Conservation (phyloP, 2,329 filamentous ascomycete genomes). For the Drechslera avenae region DNA sequence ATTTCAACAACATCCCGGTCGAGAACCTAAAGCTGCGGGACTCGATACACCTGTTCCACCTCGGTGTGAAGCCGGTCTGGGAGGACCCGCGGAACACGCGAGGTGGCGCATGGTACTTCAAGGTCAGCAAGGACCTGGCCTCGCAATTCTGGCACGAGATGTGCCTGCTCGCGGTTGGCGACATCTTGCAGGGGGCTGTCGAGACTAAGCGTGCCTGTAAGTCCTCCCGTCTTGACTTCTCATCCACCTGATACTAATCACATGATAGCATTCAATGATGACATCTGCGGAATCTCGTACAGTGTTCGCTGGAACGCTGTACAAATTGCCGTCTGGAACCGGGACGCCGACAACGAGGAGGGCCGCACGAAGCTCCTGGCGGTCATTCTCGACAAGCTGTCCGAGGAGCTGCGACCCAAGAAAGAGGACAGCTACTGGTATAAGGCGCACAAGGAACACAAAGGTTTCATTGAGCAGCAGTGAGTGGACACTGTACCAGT, state of each 20-base stretch:
- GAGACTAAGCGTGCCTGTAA: constrained; percentile 64
- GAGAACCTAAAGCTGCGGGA: constrained; percentile 71
- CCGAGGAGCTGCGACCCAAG: constrained; percentile 73
- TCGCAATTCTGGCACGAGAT: constrained; percentile 82
- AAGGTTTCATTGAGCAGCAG: constrained; percentile 64
- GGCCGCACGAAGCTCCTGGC: constrained; percentile 77
- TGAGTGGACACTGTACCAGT: not conserved
- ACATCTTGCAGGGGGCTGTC: constrained; percentile 75
- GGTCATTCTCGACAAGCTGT: constrained; percentile 74
- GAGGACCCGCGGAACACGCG: constrained; percentile 85
- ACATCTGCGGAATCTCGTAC: constrained; percentile 83
- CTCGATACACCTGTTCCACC: constrained; percentile 77
- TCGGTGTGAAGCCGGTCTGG: constrained; percentile 80
- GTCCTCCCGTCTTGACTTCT: constrained; percentile 34
- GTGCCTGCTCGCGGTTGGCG: constrained; percentile 80
- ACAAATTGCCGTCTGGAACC: constrained; percentile 91
- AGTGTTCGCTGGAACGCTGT: constrained; percentile 88
- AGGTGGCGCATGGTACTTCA: constrained; percentile 91
- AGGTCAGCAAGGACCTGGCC: constrained; percentile 74
- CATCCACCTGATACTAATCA: not conserved
- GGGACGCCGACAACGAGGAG: constrained; percentile 77
- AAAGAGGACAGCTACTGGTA: constrained; percentile 70
- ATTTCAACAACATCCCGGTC: constrained; percentile 74
- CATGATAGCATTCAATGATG: constrained; percentile 65
- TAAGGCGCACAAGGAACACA: constrained; percentile 88